Evolutionary conservation across 2,329 filamentous ascomycete genomes (phyloP).

Genomic region (Fusarium succisae): DNA sequence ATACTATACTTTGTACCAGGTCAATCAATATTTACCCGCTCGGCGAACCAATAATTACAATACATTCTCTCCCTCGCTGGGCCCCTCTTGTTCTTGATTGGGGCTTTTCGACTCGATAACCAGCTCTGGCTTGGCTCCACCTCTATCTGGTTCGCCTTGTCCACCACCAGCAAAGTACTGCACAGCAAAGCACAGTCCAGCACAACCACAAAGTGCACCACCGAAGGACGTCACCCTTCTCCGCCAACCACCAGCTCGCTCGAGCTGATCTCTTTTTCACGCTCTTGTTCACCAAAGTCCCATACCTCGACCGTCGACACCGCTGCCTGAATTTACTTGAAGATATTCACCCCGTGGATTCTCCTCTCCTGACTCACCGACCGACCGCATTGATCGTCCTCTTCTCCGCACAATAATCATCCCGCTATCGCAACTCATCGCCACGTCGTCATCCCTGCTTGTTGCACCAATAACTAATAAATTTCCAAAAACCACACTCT

Average conservation of each 20-base stretch:
- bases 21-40: conserved; percentile 2
- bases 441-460: conserved; percentile 24
- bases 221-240: conserved; percentile 31
- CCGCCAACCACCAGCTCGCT: conserved; percentile 5
- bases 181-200: conserved; percentile 2
- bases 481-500: background rate
- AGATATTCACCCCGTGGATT: conserved; percentile 6
- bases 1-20: background rate
- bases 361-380: conserved; percentile 9
- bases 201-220: conserved; percentile 4
- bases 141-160: conserved; percentile 21
- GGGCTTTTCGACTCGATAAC: conserved; percentile 25
- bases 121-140: conserved; percentile 35
- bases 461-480: background rate
- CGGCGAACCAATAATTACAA: conserved; percentile 13
- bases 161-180: conserved; percentile 13
- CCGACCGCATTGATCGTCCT: conserved; percentile 8
- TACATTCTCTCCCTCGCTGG: conserved; percentile 14
- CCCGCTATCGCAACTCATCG: conserved; percentile 26
- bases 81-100: conserved; percentile 6
- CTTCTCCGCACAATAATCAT: conserved; percentile 1
- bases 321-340: conserved; percentile 1
- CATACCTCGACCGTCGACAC: background rate
- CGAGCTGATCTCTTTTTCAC: conserved; percentile 17
- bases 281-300: background rate